Evolutionary conservation across 805 yeast genomes (phyloP).

Genomic region (Yueomyces sinensis): DNA sequence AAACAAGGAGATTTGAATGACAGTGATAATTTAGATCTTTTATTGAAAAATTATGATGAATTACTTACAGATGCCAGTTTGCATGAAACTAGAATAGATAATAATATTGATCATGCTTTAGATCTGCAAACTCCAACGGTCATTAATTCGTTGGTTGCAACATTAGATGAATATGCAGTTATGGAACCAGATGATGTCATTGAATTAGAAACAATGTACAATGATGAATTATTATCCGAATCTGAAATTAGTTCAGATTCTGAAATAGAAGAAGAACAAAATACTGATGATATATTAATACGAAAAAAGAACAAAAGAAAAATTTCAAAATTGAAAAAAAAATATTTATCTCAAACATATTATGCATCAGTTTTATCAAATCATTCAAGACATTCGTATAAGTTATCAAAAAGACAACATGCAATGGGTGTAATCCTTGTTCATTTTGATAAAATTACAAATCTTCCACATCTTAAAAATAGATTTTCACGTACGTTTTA

Average conservation of each 20-base stretch:
- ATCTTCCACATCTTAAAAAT: conserved; percentile 65
- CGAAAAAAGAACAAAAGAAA: conserved; percentile 1
- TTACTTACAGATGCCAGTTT: neutral
- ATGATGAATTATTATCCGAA: conserved; percentile 5
- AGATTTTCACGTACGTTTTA: conserved; percentile 50
- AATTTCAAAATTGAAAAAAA: conserved; percentile 12
- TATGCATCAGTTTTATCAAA: conserved; percentile 3
- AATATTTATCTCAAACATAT: conserved; percentile 14
- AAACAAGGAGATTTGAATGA: conserved; percentile 2
- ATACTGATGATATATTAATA: conserved; percentile 3
- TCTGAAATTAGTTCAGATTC: conserved; percentile 4
- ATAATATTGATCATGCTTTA: no score
- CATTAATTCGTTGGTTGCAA: conserved; percentile 13
- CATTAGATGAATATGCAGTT: conserved; percentile 21
- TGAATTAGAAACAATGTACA: conserved; percentile 1
- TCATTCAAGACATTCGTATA: conserved; percentile 10
- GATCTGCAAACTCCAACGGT: conserved; percentile 2
- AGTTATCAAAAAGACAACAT: conserved; percentile 18
- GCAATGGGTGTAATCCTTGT: conserved; percentile 59
- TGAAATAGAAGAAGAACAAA: conserved; percentile 1
- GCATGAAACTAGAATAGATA: no score
- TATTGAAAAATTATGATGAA: neutral
- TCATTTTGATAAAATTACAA: conserved; percentile 61
- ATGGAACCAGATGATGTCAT: conserved; percentile 6
- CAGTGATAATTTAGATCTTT: neutral